Evolutionary conservation across 192 early-diverging fungal genomes (phyloP), one percentile per base, ranked within the genome.

Genomic region (Rhizophagus sp.): DNA sequence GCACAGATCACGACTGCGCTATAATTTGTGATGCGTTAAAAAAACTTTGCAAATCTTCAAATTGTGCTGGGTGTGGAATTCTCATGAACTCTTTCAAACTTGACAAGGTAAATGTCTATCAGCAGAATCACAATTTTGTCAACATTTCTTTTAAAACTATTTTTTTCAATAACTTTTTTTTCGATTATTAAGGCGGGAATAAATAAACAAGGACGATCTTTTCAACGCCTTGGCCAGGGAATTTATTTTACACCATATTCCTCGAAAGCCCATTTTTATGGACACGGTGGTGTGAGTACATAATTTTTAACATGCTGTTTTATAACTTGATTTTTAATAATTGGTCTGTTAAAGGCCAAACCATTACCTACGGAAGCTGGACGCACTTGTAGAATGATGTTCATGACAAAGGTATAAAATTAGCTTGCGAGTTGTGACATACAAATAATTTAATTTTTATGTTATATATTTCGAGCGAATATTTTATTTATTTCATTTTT

Each of bases 61-160:
- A 65, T 39, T 80, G 79, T n/a, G 47, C 72, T 47, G 69, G 70
- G 0, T 80, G 79, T 52, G 79, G 79, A 2, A 63, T 80, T 25
- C 27, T 80, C 2, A 80, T 80, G 52, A 80, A 80, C 47, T 63
- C 71, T 12, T 80, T 80, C 22, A 36, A 79, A 5, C 49, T 65
- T 22, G 34, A 19, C 4, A 69, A 33, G 17, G 68, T 70, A 41
- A 68, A 41, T 41, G 5, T 8, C 39, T 41, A 41, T 41, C 7
- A 8, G 6, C 39, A 41, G 7, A 41, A 41, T 36, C 34, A 30
- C 30, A 30, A 30, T 1, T 30, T 30, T 30, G 27, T 30, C 27
- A 1, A 30, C 30, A 30, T 30, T 30, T 30, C 30, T 30, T 30
- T 30, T 30, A 30, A 30, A 30, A 30, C 1, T 1, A 30, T 30